phyloP scores from a whole-genome alignment of 768 basidiomycete species.

The Kondoa malvinella region DNA sequence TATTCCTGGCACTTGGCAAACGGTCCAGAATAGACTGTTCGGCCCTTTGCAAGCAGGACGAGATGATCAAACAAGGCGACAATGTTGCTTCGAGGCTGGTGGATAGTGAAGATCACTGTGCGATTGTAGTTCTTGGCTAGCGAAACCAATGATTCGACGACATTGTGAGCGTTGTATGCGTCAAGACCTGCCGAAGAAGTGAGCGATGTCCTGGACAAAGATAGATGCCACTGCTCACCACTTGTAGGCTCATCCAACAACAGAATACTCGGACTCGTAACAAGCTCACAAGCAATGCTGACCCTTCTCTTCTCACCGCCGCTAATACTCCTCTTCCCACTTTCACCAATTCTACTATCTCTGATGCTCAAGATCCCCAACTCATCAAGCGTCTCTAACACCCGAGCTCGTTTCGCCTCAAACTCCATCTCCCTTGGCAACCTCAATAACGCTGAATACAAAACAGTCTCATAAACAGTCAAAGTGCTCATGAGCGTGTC shows the following conservation, averaged over 20 bases:
- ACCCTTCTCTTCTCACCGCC: constrained; percentile 96
- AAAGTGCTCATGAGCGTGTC: constrained; percentile 92
- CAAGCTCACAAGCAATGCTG: constrained; percentile 92
- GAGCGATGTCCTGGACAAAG: not conserved
- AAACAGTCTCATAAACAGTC: constrained; percentile 92
- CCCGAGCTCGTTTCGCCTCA: constrained; percentile 86
- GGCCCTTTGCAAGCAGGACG: constrained; percentile 65
- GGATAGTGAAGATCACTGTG: constrained; percentile 92
- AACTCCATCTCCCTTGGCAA: constrained; percentile 87
- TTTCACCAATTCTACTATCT: constrained; percentile 73
- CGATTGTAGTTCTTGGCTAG: constrained; percentile 77
- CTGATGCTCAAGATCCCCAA: constrained; percentile 81
- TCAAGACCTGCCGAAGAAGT: constrained; percentile 64
- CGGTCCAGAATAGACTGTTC: constrained; percentile 67
- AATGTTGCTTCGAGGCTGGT: constrained; percentile 94
- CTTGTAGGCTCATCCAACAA: constrained; percentile 97
- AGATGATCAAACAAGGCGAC: constrained; percentile 89
- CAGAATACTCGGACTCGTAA: constrained; percentile 86
- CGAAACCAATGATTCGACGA: constrained; percentile 70
- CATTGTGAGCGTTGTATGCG: constrained; percentile 87
- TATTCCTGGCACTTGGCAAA: constrained; percentile 59
- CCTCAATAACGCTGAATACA: constrained; percentile 78
- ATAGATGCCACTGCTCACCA: constrained; percentile 38
- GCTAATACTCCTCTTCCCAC: constrained; percentile 74
- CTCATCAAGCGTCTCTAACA: constrained; percentile 89